Evolutionary conservation across 495 filamentous ascomycete species (phyloP), one percentile per base, ranked within the genome.

Genomic region (Umbilicaria muhlenbergii): DNA sequence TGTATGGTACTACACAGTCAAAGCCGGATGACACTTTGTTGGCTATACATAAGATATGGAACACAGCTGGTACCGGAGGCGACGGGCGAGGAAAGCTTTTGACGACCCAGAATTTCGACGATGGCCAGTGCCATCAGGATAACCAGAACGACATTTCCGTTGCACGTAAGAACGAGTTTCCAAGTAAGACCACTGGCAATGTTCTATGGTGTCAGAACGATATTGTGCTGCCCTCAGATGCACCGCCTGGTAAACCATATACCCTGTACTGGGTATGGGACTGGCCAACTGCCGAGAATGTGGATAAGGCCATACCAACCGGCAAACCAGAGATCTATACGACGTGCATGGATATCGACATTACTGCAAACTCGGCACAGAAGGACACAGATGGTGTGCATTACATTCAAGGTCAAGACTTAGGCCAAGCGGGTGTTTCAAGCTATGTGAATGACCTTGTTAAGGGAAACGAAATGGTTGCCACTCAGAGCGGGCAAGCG

Each of bases 201-300:
- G 61, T 77, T 41, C 62, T 87, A 8, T 75, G 68, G 68, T 94
- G 87, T 57, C 86, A 94, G 60, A 74, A 76, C 28, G 80, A 91
- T 51, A 59, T 92, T 34, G 60, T 70, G 35, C 59, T 95, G 33
- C 87, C 87, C 3, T 46, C 54, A 3, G 69, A 78, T 48, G 54
- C 67, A 18, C 51, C 62, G 3, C 50, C 56, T 12, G 75, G 79
- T 15, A 70, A 68, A 24, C 56, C 66, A 2, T 80, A 80, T 47
- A 85, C 85, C 0, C 57, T 91, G 34, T 88, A 94, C 62, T 95
- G 87, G 87, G 77, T 93, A 4, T 94, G 87, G 87, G 78, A 92
- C 50, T 95, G 85, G 85, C 78, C 81, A 3, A 79, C 74, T 0
- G 58, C 58, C 11, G 59, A 71, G 12, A 56, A 54, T 11, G 54